These are phyloP conservation scores for Pleurotus ostreatus DNA, from an alignment of 768 basidiomycete genomes.

Conservation along the genomic window DNA sequence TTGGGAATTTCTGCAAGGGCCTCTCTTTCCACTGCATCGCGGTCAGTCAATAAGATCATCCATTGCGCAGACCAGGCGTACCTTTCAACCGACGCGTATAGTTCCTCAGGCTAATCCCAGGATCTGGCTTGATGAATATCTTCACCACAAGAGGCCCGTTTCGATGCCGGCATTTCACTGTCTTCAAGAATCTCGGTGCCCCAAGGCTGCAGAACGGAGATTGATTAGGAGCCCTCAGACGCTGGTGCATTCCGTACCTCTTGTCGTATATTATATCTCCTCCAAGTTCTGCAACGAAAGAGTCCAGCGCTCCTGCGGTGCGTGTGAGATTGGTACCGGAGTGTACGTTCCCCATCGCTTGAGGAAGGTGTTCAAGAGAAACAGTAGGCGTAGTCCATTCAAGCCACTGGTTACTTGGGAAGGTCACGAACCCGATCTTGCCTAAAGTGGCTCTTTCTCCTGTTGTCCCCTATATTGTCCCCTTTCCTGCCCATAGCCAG, in stretches of 20 bases:
- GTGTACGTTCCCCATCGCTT: constrained; percentile 74
- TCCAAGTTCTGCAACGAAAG: constrained; percentile 86
- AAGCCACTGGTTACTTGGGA: too few relatives aligned
- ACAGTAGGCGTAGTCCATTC: too few relatives aligned
- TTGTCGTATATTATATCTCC: constrained; percentile 88
- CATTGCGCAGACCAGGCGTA: constrained; percentile 20
- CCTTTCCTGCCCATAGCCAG: too few relatives aligned
- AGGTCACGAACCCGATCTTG: too few relatives aligned
- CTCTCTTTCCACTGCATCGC: constrained; percentile 73
- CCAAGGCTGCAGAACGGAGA: constrained; percentile 44
- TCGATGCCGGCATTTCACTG: constrained; percentile 82
- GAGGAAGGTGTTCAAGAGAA: neutral
- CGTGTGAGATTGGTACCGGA: constrained; percentile 69
- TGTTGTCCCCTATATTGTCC: too few relatives aligned
- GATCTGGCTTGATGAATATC: constrained; percentile 94
- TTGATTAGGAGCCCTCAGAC: neutral
- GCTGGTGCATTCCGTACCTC: constrained; percentile 48
- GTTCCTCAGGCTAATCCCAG: constrained; percentile 68
- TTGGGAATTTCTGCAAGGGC: constrained; percentile 81
- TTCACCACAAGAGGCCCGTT: constrained; percentile 87
- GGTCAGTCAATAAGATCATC: neutral
- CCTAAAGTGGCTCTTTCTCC: too few relatives aligned
- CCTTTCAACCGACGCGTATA: constrained; percentile 80
- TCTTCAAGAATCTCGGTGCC: constrained; percentile 73
- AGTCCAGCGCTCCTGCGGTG: constrained; percentile 79